Base-by-base conservation (phyloP, 2,329 filamentous ascomycete species). In the Leptoxyphium fumago region DNA sequence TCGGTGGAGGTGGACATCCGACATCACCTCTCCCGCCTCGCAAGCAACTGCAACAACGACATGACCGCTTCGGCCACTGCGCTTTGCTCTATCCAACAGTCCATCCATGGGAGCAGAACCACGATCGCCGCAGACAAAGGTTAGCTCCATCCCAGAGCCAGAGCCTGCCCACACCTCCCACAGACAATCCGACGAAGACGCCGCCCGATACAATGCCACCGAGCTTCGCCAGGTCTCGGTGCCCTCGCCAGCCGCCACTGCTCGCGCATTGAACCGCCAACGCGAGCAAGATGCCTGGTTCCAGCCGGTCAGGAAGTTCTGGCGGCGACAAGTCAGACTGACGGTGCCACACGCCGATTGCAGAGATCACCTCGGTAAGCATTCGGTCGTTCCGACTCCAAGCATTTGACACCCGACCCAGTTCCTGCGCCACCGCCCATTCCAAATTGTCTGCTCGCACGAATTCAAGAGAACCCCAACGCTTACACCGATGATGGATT, bases 331-430 rank as follows among this genome's bases (percentile, higher is more conserved):
- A 46, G 56, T 77, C 41, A 66, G 62, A 43, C 57, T 75, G 6
- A 61, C 65, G 3, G 72, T 77, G 13, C 67, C 70, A 11, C 68
- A 70, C 47, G 62, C 65, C 26, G 57, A 64, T 40, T 69, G 69
- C 50, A 63, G 74, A 57, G 74, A 78, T 53, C 73, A 77, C 59
- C 52, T 78, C 38, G 74, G 74, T 76, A 65, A 43, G 66, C 38
- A 15, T 3, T 18, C 11, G 11, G 10, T 26, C 21, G 21, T 26
- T 26, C 21, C 21, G 21, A 26, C 21, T 26, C 21, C 7, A 3
- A 26, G 21, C 21, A 26, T 26, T 26, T 26, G 21, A 26, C 7
- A 26, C 7, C 21, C 21, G 21, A 26, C 3, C 3, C 21, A 26
- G 3, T 26, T 7, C 21, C 21, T 26, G 21, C 21, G 21, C 21